These are phyloP conservation scores for Galeopsis tetrahit DNA, from an alignment of 257 asterid genomes.

Conservation along the genomic window DNA sequence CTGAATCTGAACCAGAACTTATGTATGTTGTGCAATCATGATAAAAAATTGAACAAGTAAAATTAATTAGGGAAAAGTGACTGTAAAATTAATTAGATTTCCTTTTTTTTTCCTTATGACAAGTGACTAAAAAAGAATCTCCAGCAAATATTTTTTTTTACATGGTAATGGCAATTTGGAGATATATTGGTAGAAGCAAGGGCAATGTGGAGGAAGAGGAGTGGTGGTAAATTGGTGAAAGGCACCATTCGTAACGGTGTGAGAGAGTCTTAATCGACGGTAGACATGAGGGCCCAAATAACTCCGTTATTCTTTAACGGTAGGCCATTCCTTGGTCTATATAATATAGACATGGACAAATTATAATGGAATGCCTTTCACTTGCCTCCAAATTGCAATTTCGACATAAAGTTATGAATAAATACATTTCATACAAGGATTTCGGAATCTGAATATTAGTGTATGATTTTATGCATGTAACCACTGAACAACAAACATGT, in stretches of 20 bases:
- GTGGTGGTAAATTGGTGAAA: slow-evolving; percentile 28
- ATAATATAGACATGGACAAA: slow-evolving; percentile 24
- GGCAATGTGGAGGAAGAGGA: slow-evolving; percentile 23
- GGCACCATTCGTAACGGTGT: slow-evolving; percentile 35
- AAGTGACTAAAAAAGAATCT: background rate
- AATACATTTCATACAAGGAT: too few species aligned
- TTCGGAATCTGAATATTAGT: too few species aligned
- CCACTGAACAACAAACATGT: too few species aligned
- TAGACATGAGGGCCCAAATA: slow-evolving; percentile 57
- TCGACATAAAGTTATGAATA: background rate
- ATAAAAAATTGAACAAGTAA: background rate
- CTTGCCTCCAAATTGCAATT: slow-evolving; percentile 24
- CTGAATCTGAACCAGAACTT: background rate
- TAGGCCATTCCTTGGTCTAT: slow-evolving; percentile 37
- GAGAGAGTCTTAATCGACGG: slow-evolving; percentile 45
- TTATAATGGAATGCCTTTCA: background rate
- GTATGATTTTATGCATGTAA: too few species aligned
- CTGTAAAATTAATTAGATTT: background rate
- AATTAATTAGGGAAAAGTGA: background rate
- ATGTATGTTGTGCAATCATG: background rate
- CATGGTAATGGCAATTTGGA: slow-evolving; percentile 37
- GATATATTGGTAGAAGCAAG: background rate
- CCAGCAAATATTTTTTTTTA: background rate
- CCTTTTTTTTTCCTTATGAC: background rate
- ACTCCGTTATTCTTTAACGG: slow-evolving; percentile 26